A percentile compares a stretch with the other conserved stretches of the same genome.
These are phyloP conservation scores for Fusarium luffae DNA, from an alignment of 2,329 filamentous ascomycete species.

Conservation along the genomic window DNA sequence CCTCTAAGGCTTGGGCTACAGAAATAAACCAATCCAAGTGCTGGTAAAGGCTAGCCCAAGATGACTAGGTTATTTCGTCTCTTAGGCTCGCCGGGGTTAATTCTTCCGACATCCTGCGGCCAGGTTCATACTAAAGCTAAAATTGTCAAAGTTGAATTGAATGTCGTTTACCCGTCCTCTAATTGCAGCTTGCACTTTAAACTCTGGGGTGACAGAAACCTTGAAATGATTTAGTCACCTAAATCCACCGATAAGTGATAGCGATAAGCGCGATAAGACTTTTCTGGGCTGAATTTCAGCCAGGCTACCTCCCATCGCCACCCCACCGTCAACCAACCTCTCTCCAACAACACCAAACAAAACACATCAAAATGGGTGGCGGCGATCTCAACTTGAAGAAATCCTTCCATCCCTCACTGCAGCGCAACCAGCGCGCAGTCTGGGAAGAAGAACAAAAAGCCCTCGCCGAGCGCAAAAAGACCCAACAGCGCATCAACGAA, in stretches of 20 bases:
- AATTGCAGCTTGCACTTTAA: background rate
- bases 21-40: too few species aligned
- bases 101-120: too few species aligned
- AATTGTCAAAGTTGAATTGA: background rate
- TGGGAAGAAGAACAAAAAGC: constrained; percentile 94
- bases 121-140: background rate
- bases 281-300: constrained; percentile 29
- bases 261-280: constrained; percentile 27
- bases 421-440: constrained; percentile 90
- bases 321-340: constrained; percentile 9
- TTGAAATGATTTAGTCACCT: background rate
- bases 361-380: constrained; percentile 77
- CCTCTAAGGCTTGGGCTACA: too few species aligned
- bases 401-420: constrained; percentile 91
- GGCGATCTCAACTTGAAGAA: constrained; percentile 96
- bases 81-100: too few species aligned
- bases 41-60: too few species aligned
- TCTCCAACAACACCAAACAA: constrained; percentile 1
- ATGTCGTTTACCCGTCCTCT: background rate
- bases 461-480: constrained; percentile 92
- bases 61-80: too few species aligned
- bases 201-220: background rate
- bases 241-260: constrained; percentile 20
- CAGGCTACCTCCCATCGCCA: constrained; percentile 37
- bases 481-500: constrained; percentile 90